Evolutionary conservation across 345 rosid genomes (phyloP).

Genomic region (Lepidium didymum): DNA sequence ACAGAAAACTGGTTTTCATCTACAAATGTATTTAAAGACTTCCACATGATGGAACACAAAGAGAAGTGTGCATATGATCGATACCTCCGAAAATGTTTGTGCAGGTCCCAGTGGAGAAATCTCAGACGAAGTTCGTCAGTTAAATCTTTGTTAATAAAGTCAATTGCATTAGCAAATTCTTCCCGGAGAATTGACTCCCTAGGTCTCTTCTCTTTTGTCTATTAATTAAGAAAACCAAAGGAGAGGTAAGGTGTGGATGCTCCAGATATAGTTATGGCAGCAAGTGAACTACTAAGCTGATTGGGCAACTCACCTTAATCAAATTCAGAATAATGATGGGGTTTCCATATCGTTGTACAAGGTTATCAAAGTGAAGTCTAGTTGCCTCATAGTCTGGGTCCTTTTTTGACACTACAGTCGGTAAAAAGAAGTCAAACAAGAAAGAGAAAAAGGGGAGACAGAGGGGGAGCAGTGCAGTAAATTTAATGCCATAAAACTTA

Average conservation of each 20-base stretch:
- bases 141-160: conserved; percentile 74
- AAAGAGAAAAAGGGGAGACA: not conserved
- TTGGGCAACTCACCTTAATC: conserved; percentile 57
- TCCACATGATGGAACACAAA: not conserved
- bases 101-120: conserved; percentile 50
- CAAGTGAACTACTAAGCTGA: not conserved
- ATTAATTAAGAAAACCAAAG: conserved; percentile 1
- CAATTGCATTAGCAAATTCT: conserved; percentile 96
- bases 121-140: conserved; percentile 61
- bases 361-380: conserved; percentile 87
- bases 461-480: not conserved
- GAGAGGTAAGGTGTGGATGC: not conserved
- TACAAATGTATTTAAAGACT: not conserved
- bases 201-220: conserved; percentile 47
- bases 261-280: not conserved
- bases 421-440: not conserved
- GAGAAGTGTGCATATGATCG: not conserved
- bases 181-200: conserved; percentile 88
- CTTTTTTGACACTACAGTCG: conserved; percentile 60
- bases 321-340: conserved; percentile 86
- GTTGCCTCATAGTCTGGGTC: conserved; percentile 83
- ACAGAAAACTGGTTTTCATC: not conserved
- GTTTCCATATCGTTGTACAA: conserved; percentile 77
- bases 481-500: conserved; percentile 37
- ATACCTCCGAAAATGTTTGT: conserved; percentile 81